Percentiles rank a stretch among this genome's conserved stretches.
Evolutionary conservation across 352 stramenopile genomes (phyloP).

Genomic region (Phytopythium vexans): DNA sequence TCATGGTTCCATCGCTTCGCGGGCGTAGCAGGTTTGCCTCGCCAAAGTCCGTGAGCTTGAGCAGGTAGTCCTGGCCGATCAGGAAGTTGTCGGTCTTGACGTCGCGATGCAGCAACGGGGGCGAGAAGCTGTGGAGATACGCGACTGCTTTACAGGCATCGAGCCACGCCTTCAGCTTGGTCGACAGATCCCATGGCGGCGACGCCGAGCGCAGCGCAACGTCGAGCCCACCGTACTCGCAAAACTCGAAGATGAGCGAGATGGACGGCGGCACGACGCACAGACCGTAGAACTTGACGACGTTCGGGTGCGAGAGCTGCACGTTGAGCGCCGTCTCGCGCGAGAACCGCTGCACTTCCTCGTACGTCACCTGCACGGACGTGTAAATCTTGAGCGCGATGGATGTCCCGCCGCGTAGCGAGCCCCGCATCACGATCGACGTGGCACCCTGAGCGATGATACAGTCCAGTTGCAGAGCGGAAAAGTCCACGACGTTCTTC

Average conservation of each 20-base stretch:
- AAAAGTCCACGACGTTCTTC: constrained; percentile 83
- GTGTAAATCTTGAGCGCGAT: constrained; percentile 89
- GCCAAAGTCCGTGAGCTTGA: constrained; percentile 85
- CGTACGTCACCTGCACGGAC: constrained; percentile 75
- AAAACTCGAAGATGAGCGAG: constrained; percentile 86
- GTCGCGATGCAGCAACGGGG: constrained; percentile 74
- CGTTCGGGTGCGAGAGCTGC: constrained; percentile 79
- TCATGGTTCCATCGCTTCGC: constrained; percentile 79
- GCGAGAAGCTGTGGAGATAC: constrained; percentile 83
- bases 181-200: constrained; percentile 57
- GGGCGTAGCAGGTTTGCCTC: constrained; percentile 81
- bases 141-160: constrained; percentile 77
- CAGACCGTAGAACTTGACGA: constrained; percentile 78
- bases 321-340: constrained; percentile 79
- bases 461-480: constrained; percentile 61
- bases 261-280: constrained; percentile 84
- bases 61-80: constrained; percentile 67
- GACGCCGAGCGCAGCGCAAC: constrained; percentile 31
- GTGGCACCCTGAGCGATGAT: constrained; percentile 80
- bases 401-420: constrained; percentile 38
- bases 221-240: constrained; percentile 77
- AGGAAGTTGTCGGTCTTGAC: constrained; percentile 89
- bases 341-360: constrained; percentile 79
- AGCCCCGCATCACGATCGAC: constrained; percentile 79
- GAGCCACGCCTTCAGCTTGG: constrained; percentile 83